Evolutionary conservation across 345 rosid genomes (phyloP).

Genomic region (Moricandia arvensis): DNA sequence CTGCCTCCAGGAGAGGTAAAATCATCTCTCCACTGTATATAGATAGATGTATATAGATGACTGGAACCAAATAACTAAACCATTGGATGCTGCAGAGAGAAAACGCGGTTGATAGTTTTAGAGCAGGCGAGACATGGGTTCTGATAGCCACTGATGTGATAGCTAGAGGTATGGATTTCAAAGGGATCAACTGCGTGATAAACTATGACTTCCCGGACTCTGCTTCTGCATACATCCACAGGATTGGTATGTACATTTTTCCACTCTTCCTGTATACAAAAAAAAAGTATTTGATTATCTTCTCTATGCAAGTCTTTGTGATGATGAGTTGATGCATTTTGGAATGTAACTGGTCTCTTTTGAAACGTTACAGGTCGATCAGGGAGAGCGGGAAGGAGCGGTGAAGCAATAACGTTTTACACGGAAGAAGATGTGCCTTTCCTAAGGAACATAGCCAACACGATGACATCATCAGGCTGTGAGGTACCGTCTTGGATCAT

Average conservation of each 20-base stretch:
- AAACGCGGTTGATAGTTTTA: constrained; percentile 72
- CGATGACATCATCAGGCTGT: constrained; percentile 81
- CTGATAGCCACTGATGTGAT: constrained; percentile 93
- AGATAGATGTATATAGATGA: neutral
- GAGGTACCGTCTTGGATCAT: constrained; percentile 88
- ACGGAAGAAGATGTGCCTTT: constrained; percentile 76
- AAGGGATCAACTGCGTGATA: constrained; percentile 87
- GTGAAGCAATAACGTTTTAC: constrained; percentile 85
- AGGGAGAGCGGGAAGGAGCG: constrained; percentile 88
- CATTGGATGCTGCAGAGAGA: constrained; percentile 56
- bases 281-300: neutral
- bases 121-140: constrained; percentile 90
- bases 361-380: constrained; percentile 59
- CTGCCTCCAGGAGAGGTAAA: constrained; percentile 70
- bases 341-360: neutral
- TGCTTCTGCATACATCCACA: constrained; percentile 85
- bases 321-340: neutral
- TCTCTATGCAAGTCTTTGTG: neutral
- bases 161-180: constrained; percentile 98
- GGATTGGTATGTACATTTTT: constrained; percentile 64
- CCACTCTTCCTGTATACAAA: neutral
- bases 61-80: neutral
- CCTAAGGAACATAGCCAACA: constrained; percentile 81
- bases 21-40: constrained; percentile 4
- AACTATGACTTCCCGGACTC: constrained; percentile 95